Percentiles rank a stretch among this genome's conserved stretches.
Conservation (phyloP, 768 basidiomycete genomes). For the Suillus fuscotomentosus region DNA sequence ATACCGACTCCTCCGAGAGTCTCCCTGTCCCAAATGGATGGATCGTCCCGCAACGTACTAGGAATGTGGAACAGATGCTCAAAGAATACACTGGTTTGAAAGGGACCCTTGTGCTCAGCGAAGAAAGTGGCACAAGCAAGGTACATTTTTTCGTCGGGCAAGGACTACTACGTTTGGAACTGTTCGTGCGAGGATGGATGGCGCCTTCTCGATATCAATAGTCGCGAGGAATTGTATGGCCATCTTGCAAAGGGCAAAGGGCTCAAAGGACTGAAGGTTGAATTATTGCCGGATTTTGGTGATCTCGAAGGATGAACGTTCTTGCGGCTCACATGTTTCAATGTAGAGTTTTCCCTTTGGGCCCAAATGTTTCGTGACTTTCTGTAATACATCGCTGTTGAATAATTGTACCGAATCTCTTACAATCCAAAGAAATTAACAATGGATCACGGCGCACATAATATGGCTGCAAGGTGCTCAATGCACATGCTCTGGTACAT, state of each 20-base stretch:
- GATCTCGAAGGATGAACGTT: background rate
- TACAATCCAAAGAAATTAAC: too few relatives aligned
- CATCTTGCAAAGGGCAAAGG: background rate
- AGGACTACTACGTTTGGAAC: background rate
- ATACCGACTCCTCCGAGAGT: background rate
- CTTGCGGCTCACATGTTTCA: background rate
- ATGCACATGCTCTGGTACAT: constrained; percentile 82
- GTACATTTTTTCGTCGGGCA: background rate
- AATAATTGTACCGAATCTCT: too few relatives aligned
- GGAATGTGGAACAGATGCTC: background rate
- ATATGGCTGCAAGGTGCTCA: constrained; percentile 52
- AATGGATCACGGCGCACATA: constrained; percentile 50
- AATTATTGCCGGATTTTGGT: background rate
- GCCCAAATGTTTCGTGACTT: too few relatives aligned
- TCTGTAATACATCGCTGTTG: too few relatives aligned
- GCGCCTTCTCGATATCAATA: background rate
- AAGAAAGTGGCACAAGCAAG: background rate
- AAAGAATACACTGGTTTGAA: background rate
- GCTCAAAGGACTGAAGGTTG: background rate
- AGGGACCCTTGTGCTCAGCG: background rate
- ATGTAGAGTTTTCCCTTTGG: too few relatives aligned
- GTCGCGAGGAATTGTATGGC: background rate
- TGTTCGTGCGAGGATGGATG: background rate
- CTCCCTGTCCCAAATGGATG: background rate
- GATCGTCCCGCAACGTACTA: background rate